These are phyloP conservation scores for Cladosporium sp. DNA, from an alignment of 2,329 filamentous ascomycete species.

Conservation along the genomic window DNA sequence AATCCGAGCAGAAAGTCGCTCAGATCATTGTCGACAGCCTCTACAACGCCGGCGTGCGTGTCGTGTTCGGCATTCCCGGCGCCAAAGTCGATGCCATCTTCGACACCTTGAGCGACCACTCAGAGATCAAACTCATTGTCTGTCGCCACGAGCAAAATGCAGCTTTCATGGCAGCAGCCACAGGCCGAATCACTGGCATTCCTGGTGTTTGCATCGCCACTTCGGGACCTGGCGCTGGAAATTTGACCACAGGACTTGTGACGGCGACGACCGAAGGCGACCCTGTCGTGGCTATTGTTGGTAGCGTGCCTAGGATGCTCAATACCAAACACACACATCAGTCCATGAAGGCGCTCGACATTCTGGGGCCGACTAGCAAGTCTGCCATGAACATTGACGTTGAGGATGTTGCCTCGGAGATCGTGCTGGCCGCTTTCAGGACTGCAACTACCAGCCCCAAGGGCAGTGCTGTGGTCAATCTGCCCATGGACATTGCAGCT, in stretches of 20 bases:
- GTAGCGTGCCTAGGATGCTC: constrained; percentile 42
- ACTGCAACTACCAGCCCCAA: constrained; percentile 39
- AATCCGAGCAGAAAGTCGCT: constrained; percentile 22
- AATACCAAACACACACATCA: constrained; percentile 47
- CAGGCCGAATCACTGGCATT: constrained; percentile 43
- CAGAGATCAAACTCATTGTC: constrained; percentile 45
- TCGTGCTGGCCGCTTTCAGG: constrained; percentile 45
- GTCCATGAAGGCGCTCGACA: constrained; percentile 42
- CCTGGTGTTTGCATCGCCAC: constrained; percentile 47
- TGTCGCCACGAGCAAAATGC: constrained; percentile 50
- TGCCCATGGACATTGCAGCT: constrained; percentile 44
- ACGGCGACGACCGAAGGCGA: constrained; percentile 48
- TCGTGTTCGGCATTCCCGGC: constrained; percentile 48
- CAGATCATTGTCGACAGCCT: constrained; percentile 32
- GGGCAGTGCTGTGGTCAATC: constrained; percentile 41
- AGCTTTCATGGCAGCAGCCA: constrained; percentile 47
- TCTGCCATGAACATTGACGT: constrained; percentile 40
- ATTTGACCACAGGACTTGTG: constrained; percentile 44
- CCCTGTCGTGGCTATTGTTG: constrained; percentile 48
- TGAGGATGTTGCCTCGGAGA: constrained; percentile 47
- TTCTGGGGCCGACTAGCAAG: constrained; percentile 44
- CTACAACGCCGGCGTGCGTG: constrained; percentile 41
- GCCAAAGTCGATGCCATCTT: constrained; percentile 48
- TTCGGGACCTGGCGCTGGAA: constrained; percentile 45
- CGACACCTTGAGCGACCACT: constrained; percentile 43